These are phyloP conservation scores for Trichomonas gallinae DNA, from an alignment of 208 protist species.

Conservation along the genomic window DNA sequence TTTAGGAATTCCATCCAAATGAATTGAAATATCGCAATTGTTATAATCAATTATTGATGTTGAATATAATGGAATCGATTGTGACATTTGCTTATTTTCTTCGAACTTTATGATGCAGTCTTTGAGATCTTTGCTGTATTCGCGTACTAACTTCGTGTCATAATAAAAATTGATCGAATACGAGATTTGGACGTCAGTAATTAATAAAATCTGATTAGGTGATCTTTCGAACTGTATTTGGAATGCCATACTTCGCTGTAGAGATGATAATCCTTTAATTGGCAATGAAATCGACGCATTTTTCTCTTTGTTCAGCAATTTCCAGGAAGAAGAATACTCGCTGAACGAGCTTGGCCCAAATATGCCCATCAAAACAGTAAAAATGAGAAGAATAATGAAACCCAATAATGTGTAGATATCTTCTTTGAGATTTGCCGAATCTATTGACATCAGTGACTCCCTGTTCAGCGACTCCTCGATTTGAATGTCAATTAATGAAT, in stretches of 20 bases:
- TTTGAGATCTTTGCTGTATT: background rate
- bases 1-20: background rate
- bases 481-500: conserved; percentile 2
- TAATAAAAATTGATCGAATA: no score
- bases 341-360: background rate
- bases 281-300: background rate
- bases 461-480: background rate
- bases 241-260: background rate
- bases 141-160: background rate
- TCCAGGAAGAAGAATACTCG: background rate
- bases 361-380: background rate
- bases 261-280: background rate
- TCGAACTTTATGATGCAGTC: background rate
- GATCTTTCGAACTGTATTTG: background rate
- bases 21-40: background rate
- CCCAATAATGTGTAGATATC: background rate
- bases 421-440: background rate
- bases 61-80: background rate
- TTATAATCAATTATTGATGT: background rate
- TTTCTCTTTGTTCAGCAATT: background rate
- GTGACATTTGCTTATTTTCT: background rate
- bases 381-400: background rate
- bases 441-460: background rate
- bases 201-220: background rate
- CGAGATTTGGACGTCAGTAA: background rate